A percentile compares a stretch with the other conserved stretches of the same genome.
Conservation (phyloP, 1,139 yeast genomes). For the Blastobotrys illinoisensis region DNA sequence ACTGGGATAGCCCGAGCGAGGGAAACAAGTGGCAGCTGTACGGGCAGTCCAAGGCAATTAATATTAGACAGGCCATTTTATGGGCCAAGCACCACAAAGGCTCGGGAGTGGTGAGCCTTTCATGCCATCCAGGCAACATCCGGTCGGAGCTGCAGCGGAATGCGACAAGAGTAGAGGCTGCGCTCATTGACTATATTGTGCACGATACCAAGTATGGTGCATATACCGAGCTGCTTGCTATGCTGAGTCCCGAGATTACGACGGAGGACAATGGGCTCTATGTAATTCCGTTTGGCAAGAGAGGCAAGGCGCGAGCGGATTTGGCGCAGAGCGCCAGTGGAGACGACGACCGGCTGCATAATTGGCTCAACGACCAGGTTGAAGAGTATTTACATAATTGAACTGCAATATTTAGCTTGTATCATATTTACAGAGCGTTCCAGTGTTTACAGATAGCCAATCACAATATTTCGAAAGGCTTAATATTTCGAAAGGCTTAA, state of each 20-base stretch:
- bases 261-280: slow-evolving; percentile 33
- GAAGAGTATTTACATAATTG: too few relatives aligned
- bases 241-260: slow-evolving; percentile 36
- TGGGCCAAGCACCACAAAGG: slow-evolving; percentile 35
- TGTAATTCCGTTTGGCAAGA: slow-evolving; percentile 31
- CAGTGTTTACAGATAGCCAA: too few relatives aligned
- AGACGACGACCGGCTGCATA: slow-evolving; percentile 31
- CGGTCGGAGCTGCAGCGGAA: slow-evolving; percentile 39
- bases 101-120: slow-evolving; percentile 22
- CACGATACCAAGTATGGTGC: slow-evolving; percentile 33
- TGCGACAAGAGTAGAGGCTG: slow-evolving; percentile 11
- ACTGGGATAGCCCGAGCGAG: slow-evolving; percentile 37
- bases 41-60: slow-evolving; percentile 47
- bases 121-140: slow-evolving; percentile 45
- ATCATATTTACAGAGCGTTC: too few relatives aligned
- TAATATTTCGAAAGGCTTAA: too few relatives aligned
- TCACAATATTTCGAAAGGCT: too few relatives aligned
- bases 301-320: slow-evolving; percentile 21
- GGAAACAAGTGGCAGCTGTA: slow-evolving; percentile 20
- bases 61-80: slow-evolving; percentile 38
- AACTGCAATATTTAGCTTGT: too few relatives aligned
- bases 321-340: slow-evolving; percentile 26
- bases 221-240: slow-evolving; percentile 39
- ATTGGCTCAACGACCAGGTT: slow-evolving; percentile 29
- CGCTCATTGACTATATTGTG: slow-evolving; percentile 1